Evolutionary conservation across 2,329 filamentous ascomycete genomes (phyloP).

Genomic region (Nothophoma quercina): DNA sequence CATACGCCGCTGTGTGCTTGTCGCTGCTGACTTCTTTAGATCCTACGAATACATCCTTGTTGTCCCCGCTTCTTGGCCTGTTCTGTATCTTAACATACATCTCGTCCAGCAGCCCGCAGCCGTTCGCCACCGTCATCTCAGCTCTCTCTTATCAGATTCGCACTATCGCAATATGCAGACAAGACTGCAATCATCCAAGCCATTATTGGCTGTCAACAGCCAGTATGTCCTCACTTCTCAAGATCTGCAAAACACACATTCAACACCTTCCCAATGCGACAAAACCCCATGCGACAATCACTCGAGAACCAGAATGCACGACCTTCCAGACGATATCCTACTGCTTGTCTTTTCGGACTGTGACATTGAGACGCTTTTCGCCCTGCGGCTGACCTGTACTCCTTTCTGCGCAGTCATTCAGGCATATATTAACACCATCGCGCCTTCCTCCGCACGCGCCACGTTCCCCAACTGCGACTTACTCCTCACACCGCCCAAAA

Average conservation of each 20-base stretch:
- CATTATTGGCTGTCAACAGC: background rate
- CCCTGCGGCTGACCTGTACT: constrained; percentile 17
- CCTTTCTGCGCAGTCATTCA: constrained; percentile 14
- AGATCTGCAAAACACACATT: background rate
- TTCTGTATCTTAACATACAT: background rate
- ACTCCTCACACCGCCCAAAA: constrained; percentile 11
- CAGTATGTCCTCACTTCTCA: background rate
- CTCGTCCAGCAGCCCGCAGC: background rate
- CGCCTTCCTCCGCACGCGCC: constrained; percentile 20
- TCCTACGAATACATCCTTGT: background rate
- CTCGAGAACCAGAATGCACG: constrained; percentile 7
- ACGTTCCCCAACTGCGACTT: constrained; percentile 19
- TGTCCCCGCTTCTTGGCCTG: background rate
- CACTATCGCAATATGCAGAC: background rate
- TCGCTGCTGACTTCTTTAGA: background rate
- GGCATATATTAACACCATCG: constrained; percentile 25
- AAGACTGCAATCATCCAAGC: background rate
- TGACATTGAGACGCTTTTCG: constrained; percentile 16
- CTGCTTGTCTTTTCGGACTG: constrained; percentile 18
- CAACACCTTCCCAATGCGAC: constrained; percentile 11
- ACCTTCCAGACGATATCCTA: constrained; percentile 29
- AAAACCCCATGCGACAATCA: constrained; percentile 4
- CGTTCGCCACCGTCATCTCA: background rate
- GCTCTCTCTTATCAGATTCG: background rate
- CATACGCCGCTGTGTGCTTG: constrained; percentile 2